These are phyloP conservation scores for Panellus pusillus DNA, from an alignment of 768 basidiomycete species.

Conservation along the genomic window DNA sequence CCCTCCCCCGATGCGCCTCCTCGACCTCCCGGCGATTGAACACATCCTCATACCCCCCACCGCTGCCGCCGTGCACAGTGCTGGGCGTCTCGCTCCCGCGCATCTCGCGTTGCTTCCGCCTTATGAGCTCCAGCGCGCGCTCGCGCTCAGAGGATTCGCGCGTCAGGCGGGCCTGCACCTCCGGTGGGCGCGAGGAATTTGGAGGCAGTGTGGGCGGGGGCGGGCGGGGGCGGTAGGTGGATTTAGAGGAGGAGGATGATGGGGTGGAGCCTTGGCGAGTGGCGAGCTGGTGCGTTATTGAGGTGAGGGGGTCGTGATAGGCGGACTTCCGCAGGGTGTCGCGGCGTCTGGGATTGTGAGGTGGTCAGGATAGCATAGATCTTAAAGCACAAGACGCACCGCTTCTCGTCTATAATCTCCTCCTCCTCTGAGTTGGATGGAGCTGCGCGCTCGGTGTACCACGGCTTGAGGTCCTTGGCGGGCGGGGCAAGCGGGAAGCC, in stretches of 20 bases:
- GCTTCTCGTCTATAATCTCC: constrained; percentile 37
- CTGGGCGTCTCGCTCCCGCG: constrained; percentile 70
- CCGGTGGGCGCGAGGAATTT: constrained; percentile 34
- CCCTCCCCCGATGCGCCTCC: constrained; percentile 60
- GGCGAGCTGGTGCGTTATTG: constrained; percentile 67
- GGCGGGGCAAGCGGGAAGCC: constrained; percentile 75
- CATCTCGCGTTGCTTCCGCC: constrained; percentile 63
- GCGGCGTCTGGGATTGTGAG: constrained; percentile 45
- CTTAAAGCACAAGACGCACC: constrained; percentile 29
- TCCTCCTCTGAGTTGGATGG: constrained; percentile 22
- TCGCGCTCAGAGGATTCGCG: constrained; percentile 77
- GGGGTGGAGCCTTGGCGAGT: constrained; percentile 30
- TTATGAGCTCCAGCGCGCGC: constrained; percentile 71
- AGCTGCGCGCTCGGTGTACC: constrained; percentile 55
- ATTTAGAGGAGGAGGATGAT: constrained; percentile 27
- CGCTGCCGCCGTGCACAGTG: constrained; percentile 50
- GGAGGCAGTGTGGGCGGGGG: constrained; percentile 17
- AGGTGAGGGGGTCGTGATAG: constrained; percentile 67
- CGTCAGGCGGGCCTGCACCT: constrained; percentile 58
- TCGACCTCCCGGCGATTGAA: constrained; percentile 72
- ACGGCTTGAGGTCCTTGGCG: constrained; percentile 76
- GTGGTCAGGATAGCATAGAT: neutral
- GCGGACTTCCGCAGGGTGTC: constrained; percentile 62
- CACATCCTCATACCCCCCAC: constrained; percentile 60
- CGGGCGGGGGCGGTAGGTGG: constrained; percentile 22